phyloP scores from a whole-genome alignment of 345 rosid species.

The Arabidopsis suecica region DNA sequence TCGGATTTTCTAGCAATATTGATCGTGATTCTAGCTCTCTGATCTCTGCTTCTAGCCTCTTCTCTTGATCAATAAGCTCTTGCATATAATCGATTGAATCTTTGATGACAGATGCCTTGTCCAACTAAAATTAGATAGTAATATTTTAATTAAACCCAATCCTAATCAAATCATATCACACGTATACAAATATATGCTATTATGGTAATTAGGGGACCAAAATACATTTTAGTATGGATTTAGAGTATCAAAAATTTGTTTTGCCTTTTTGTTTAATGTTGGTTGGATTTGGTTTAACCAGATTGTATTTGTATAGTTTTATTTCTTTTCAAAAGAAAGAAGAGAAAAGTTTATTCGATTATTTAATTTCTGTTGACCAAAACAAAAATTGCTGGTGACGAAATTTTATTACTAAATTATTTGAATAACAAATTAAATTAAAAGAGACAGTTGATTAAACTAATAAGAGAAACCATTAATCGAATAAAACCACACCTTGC shows the following conservation, averaged over 20 bases:
- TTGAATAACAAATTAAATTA: neutral
- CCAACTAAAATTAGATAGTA: conserved; percentile 59
- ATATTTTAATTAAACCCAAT: neutral
- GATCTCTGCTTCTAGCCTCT: conserved; percentile 66
- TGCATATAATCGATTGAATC: conserved; percentile 88
- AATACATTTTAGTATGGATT: conserved; percentile 23
- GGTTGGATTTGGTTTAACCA: conserved; percentile 39
- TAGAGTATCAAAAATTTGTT: neutral
- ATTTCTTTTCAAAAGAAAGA: conserved; percentile 7
- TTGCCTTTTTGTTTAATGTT: conserved; percentile 13
- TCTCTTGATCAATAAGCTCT: conserved; percentile 81
- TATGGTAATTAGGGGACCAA: neutral
- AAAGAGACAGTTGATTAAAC: conserved; percentile 25
- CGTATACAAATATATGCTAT: neutral
- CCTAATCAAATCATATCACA: neutral
- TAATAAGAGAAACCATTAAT: conserved; percentile 18
- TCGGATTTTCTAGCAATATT: conserved; percentile 23
- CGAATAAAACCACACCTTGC: conserved; percentile 38
- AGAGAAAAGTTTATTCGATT: neutral
- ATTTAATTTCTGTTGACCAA: conserved; percentile 31
- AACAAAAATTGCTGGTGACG: conserved; percentile 9
- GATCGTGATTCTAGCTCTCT: conserved; percentile 59
- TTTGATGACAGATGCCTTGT: conserved; percentile 89
- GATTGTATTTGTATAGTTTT: neutral
- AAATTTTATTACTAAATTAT: conserved; percentile 11